phyloP scores from a whole-genome alignment of 2,329 filamentous ascomycete genomes.

The Fusarium floridanum region DNA sequence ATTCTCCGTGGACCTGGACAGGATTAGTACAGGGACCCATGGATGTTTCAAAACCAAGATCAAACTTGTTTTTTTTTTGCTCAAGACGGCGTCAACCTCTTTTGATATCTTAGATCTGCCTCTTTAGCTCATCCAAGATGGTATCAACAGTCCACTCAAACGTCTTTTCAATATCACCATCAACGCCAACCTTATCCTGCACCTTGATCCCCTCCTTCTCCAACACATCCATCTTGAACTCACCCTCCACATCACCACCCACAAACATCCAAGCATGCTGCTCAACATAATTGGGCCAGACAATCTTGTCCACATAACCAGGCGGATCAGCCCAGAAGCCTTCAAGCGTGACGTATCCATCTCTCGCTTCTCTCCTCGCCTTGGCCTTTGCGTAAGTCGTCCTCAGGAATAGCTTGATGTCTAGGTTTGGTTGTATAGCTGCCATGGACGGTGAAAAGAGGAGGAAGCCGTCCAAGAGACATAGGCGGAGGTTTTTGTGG shows the following conservation, averaged over 20 bases:
- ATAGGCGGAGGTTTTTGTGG: constrained; percentile 62
- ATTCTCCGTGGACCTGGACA: neutral
- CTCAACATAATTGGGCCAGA: constrained; percentile 93
- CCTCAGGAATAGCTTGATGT: constrained; percentile 83
- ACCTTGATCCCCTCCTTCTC: constrained; percentile 61
- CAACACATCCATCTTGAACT: constrained; percentile 62
- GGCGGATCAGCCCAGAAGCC: constrained; percentile 97
- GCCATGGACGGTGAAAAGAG: constrained; percentile 74
- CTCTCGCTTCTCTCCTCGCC: constrained; percentile 74
- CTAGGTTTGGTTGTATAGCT: constrained; percentile 71
- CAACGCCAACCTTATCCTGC: constrained; percentile 59
- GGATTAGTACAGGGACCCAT: neutral
- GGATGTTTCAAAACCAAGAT: neutral
- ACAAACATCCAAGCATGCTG: constrained; percentile 87
- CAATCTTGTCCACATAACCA: constrained; percentile 92
- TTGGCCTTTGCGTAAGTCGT: constrained; percentile 75
- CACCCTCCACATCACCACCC: constrained; percentile 73
- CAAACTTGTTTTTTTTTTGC: neutral
- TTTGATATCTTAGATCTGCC: constrained; percentile 10
- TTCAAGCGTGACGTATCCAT: constrained; percentile 84
- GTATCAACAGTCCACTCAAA: constrained; percentile 77
- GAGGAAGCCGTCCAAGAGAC: constrained; percentile 89
- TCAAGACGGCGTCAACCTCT: neutral
- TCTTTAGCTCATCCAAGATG: constrained; percentile 64
- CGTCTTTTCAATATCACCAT: constrained; percentile 71